Percentiles rank a stretch among this genome's conserved stretches.
Evolutionary conservation across 495 filamentous ascomycete genomes (phyloP).

Genomic region (Hypoxylon cercidicola): DNA sequence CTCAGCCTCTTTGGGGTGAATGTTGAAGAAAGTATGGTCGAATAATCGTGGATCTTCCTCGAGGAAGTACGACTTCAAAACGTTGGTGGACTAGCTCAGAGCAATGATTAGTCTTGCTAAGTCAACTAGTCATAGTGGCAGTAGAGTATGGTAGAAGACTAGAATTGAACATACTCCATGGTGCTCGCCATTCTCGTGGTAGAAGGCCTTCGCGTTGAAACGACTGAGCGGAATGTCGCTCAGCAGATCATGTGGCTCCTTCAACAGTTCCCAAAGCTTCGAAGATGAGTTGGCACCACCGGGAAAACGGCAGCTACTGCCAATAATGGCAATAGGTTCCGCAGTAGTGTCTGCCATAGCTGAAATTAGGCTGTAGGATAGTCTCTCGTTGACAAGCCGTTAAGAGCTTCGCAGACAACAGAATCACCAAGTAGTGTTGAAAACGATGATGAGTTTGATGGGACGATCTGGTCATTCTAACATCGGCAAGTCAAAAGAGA

Average conservation of each 20-base stretch:
- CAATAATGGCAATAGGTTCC: constrained; percentile 58
- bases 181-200: constrained; percentile 55
- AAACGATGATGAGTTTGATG: too few relatives aligned
- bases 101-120: too few relatives aligned
- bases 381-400: too few relatives aligned
- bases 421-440: too few relatives aligned
- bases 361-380: not conserved
- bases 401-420: too few relatives aligned
- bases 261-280: constrained; percentile 53
- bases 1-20: constrained; percentile 61
- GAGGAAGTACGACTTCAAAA: constrained; percentile 53
- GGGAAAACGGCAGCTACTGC: constrained; percentile 60
- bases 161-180: constrained; percentile 12
- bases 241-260: not conserved
- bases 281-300: constrained; percentile 51
- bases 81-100: constrained; percentile 41
- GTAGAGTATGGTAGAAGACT: too few relatives aligned
- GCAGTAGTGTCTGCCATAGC: not conserved
- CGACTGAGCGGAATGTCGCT: constrained; percentile 62
- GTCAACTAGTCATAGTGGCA: too few relatives aligned
- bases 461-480: too few relatives aligned
- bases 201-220: constrained; percentile 67
- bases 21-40: constrained; percentile 67
- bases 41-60: constrained; percentile 62
- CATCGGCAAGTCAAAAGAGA: too few relatives aligned